Evolutionary conservation across 192 early-diverging fungal species (phyloP).

Genomic region (Neocallimastix lanati): DNA sequence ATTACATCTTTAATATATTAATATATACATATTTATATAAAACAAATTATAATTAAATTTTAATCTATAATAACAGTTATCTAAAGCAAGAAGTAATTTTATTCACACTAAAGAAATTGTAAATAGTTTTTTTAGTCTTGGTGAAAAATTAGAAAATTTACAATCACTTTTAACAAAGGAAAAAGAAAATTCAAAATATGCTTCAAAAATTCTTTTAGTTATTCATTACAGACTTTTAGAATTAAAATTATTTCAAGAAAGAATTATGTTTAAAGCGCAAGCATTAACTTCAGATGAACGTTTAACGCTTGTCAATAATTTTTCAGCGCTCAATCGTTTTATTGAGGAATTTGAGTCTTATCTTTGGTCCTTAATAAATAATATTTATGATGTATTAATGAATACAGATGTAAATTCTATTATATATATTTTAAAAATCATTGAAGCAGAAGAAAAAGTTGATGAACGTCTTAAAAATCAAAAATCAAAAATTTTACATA

Average conservation of each 20-base stretch:
- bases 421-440: conserved; percentile 82
- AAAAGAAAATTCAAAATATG: conserved; percentile 33
- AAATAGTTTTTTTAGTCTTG: conserved; percentile 70
- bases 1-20: no score
- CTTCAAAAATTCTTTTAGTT: conserved; percentile 59
- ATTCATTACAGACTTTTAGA: conserved; percentile 77
- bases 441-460: conserved; percentile 78
- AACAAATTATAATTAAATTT: no score
- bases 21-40: no score
- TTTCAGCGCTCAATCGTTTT: conserved; percentile 61
- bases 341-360: conserved; percentile 68
- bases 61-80: conserved; percentile 64
- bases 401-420: conserved; percentile 46
- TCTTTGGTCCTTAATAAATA: conserved; percentile 65
- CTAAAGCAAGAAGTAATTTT: conserved; percentile 89
- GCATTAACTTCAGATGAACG: conserved; percentile 50
- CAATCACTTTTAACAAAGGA: conserved; percentile 52
- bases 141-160: conserved; percentile 56
- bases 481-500: conserved; percentile 17
- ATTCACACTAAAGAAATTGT: conserved; percentile 68
- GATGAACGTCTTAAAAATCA: conserved; percentile 50
- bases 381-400: conserved; percentile 62
- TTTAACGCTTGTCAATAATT: conserved; percentile 71
- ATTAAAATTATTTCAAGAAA: conserved; percentile 72
- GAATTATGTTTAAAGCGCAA: conserved; percentile 58